Evolutionary conservation across 1,284 basidiomycete genomes (phyloP).

Genomic region (Moesziomyces aphidis): DNA sequence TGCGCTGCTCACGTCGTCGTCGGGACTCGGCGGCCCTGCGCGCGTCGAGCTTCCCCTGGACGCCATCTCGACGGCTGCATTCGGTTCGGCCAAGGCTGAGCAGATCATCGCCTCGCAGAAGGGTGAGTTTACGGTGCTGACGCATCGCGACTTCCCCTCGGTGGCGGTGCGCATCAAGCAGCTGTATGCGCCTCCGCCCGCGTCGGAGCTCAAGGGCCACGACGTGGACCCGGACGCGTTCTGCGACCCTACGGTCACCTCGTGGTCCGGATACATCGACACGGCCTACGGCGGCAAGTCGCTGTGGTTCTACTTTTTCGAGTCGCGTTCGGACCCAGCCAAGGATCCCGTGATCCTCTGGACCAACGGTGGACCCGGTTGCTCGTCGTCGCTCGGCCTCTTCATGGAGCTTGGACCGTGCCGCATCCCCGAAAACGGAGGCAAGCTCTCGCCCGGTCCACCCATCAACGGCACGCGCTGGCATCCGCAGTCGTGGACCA

Average conservation of each 20-base stretch:
- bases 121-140: constrained; percentile 47
- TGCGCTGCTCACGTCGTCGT: constrained; percentile 9
- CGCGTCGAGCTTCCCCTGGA: constrained; percentile 51
- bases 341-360: constrained; percentile 73
- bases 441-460: constrained; percentile 38
- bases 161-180: constrained; percentile 58
- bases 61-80: constrained; percentile 33
- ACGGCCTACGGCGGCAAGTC: constrained; percentile 74
- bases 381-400: constrained; percentile 71
- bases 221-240: constrained; percentile 56
- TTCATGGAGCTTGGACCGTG: constrained; percentile 77
- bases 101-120: constrained; percentile 45
- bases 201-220: constrained; percentile 26
- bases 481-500: constrained; percentile 77
- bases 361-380: constrained; percentile 65
- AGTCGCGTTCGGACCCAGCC: constrained; percentile 77
- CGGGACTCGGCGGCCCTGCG: constrained; percentile 29
- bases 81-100: constrained; percentile 32
- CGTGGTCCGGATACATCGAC: constrained; percentile 72
- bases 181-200: constrained; percentile 34
- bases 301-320: constrained; percentile 88
- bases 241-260: constrained; percentile 62
- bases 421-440: constrained; percentile 40
- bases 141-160: constrained; percentile 56
- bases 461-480: constrained; percentile 73